Evolutionary conservation across 1,284 basidiomycete species (phyloP).

Genomic region (Anthracocystis setariae): DNA sequence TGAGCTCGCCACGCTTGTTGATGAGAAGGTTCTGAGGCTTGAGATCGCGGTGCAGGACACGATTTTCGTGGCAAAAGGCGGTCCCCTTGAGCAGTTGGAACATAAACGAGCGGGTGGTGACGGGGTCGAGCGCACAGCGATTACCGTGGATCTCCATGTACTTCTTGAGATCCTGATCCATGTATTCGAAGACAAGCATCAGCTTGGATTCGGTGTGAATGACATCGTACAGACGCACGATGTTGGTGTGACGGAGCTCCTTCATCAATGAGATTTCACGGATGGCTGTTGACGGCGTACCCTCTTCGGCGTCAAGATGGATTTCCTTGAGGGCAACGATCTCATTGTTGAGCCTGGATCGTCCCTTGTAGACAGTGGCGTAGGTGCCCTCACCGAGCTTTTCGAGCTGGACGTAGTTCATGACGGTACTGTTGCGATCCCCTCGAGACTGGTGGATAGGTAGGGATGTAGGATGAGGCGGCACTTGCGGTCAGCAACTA

Average conservation of each 20-base stretch:
- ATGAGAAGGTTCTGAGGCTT: conserved; percentile 98
- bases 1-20: conserved; percentile 96
- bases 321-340: conserved; percentile 81
- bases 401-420: conserved; percentile 67
- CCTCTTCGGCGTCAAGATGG: conserved; percentile 93
- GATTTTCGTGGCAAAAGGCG: conserved; percentile 98
- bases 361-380: conserved; percentile 67
- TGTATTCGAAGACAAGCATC: conserved; percentile 97
- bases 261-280: conserved; percentile 97
- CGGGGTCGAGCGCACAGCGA: conserved; percentile 89
- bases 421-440: conserved; percentile 9
- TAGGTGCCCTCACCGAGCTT: conserved; percentile 68
- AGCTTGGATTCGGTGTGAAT: conserved; percentile 95
- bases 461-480: neutral
- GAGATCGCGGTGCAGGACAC: conserved; percentile 94
- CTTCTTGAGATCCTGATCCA: conserved; percentile 97
- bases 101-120: conserved; percentile 95
- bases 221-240: conserved; percentile 95
- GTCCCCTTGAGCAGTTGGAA: conserved; percentile 97
- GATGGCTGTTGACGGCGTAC: conserved; percentile 92
- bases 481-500: no score
- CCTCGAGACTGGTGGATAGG: no score
- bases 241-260: conserved; percentile 93
- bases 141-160: conserved; percentile 99
- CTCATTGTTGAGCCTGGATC: conserved; percentile 65